Conservation (phyloP, 768 basidiomycete species). For the Suillus clintonianus region DNA sequence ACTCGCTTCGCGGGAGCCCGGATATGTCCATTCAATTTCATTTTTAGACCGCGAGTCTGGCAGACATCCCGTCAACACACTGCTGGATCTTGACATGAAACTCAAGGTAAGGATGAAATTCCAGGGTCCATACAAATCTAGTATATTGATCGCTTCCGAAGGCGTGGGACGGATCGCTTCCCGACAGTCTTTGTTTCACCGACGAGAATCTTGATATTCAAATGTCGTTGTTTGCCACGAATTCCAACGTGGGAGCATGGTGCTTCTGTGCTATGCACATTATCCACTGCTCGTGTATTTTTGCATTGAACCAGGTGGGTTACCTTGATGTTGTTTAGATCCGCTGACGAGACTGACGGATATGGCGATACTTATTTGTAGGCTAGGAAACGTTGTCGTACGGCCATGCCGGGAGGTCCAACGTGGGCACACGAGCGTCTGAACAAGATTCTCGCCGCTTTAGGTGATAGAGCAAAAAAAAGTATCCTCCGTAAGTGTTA, state of each 20-base stretch:
- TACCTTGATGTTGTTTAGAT: background rate
- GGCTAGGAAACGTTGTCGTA: constrained; percentile 35
- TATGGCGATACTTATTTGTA: constrained; percentile 5
- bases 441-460: constrained; percentile 38
- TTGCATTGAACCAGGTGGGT: constrained; percentile 66
- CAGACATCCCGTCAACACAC: constrained; percentile 31
- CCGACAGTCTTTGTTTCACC: constrained; percentile 70
- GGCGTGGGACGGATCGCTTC: constrained; percentile 70
- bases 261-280: constrained; percentile 78
- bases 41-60: constrained; percentile 27
- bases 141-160: constrained; percentile 24
- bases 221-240: constrained; percentile 76
- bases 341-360: background rate
- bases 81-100: constrained; percentile 47
- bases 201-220: constrained; percentile 70
- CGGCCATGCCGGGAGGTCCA: constrained; percentile 24
- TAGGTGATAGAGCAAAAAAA: constrained; percentile 42
- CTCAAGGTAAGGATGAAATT: constrained; percentile 31
- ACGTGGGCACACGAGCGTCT: constrained; percentile 42
- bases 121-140: constrained; percentile 7
- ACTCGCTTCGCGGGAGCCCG: background rate
- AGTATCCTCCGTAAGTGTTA: constrained; percentile 47
- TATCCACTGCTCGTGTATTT: constrained; percentile 65
- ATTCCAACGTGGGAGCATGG: constrained; percentile 79
- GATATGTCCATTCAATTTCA: constrained; percentile 25